Evolutionary conservation across 345 rosid genomes (phyloP).

Genomic region (Ricinus communis): DNA sequence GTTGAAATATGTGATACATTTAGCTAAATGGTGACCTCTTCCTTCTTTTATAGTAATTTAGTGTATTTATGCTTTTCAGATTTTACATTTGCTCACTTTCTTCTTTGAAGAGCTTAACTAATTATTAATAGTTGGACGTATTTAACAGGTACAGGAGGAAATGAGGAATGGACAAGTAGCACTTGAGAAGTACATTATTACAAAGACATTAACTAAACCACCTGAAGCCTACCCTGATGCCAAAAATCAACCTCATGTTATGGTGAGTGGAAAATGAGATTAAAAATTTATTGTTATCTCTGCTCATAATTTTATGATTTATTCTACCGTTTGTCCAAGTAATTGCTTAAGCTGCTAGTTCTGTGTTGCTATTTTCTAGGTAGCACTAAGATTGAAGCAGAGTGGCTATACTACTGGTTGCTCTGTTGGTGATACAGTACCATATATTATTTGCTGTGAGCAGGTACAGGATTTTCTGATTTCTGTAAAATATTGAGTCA

Average conservation of each 20-base stretch:
- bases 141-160: slow-evolving; percentile 80
- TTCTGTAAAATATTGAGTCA: slow-evolving; percentile 9
- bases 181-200: slow-evolving; percentile 90
- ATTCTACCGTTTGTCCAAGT: slow-evolving; percentile 12
- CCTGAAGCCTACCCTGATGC: slow-evolving; percentile 97
- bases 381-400: slow-evolving; percentile 86
- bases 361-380: slow-evolving; percentile 50
- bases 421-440: slow-evolving; percentile 81
- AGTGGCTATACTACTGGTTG: slow-evolving; percentile 80
- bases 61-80: slow-evolving; percentile 9
- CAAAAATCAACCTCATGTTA: slow-evolving; percentile 91
- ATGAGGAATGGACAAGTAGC: slow-evolving; percentile 88
- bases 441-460: slow-evolving; percentile 88
- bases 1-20: neutral
- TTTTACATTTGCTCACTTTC: neutral
- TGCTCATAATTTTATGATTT: slow-evolving; percentile 7
- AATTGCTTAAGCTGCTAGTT: slow-evolving; percentile 21
- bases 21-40: neutral
- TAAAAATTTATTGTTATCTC: neutral
- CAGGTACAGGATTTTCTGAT: slow-evolving; percentile 52
- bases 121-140: slow-evolving; percentile 16
- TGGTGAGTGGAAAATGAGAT: slow-evolving; percentile 44
- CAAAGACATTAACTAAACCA: slow-evolving; percentile 91
- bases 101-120: slow-evolving; percentile 11
- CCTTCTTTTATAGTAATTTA: slow-evolving; percentile 4